Evolutionary conservation across 495 filamentous ascomycete genomes (phyloP), one percentile per base, ranked within the genome.

Genomic region (Aspergillus haitiensis): DNA sequence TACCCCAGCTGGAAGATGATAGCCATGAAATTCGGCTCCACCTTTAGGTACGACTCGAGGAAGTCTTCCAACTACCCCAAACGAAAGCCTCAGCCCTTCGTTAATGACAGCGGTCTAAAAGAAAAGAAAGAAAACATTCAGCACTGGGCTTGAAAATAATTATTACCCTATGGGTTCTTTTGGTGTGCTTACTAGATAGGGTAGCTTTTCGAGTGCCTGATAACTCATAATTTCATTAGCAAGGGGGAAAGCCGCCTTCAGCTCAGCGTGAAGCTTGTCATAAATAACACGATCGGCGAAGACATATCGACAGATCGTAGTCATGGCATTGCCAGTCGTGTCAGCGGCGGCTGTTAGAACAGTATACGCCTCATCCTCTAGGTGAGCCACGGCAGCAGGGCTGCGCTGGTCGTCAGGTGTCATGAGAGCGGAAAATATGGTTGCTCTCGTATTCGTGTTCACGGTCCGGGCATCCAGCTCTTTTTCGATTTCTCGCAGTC

Each of bases 271-370:
- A 18, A 78, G 52, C 8, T 44, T 56, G 0, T 40, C 6, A 48
- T 72, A 73, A 1, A 76, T 69, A 2, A 50, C 56, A 3, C 65
- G 69, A 52, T 70, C 71, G 16, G 42, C 39, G 7, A 78, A 52
- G 7, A 75, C 66, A 45, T 78, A 61, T 49, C 71, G 77, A 0
- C 66, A 42, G 18, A 73, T 68, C 11, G 75, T 62, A 0, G 62
- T 73, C 55, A 71, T 60, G 0, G 76, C 73, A 59, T 74, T 71
- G 0, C 72, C 75, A 2, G 77, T 78, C 0, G 75, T 80, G 54
- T 78, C 77, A 0, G 73, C 55, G 0, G 72, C 70, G 3, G 73
- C 76, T 3, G 59, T 69, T 7, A 72, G 60, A 9, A 78, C 40
- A 27, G 60, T 67, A 18, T 67, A 67, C 0, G 70, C 71, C 54